A percentile compares a stretch with the other conserved stretches of the same genome.
phyloP scores from a whole-genome alignment of 2,329 filamentous ascomycete species.

The Endoconidiophora polonica region DNA sequence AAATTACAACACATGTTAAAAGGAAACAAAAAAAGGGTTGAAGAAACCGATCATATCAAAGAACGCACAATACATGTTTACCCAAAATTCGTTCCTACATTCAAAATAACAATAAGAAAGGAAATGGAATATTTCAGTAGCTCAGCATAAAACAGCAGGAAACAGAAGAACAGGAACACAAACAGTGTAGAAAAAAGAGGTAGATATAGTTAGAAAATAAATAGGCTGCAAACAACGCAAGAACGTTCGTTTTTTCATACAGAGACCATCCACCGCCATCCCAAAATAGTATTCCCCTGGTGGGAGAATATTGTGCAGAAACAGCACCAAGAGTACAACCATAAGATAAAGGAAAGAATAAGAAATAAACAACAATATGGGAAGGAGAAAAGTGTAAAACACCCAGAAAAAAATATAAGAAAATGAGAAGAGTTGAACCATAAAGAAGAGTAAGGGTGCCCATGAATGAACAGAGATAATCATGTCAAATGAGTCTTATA shows the following conservation, averaged over 20 bases:
- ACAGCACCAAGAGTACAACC: background rate
- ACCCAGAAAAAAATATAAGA: background rate
- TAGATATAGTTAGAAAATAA: background rate
- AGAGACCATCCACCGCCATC: constrained; percentile 7
- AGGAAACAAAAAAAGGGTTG: too few relatives aligned
- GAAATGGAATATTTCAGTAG: too few relatives aligned
- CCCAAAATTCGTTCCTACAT: too few relatives aligned
- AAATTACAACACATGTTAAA: too few relatives aligned
- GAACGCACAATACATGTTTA: too few relatives aligned
- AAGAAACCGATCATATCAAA: too few relatives aligned
- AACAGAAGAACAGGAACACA: constrained; percentile 1
- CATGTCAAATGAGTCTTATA: background rate
- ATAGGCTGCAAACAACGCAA: background rate
- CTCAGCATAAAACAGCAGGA: background rate
- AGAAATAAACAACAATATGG: background rate
- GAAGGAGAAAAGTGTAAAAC: background rate
- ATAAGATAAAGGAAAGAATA: constrained; percentile 3
- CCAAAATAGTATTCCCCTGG: background rate
- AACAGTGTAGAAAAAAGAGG: background rate
- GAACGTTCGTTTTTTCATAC: constrained; percentile 12
- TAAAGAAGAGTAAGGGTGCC: background rate
- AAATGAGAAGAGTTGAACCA: background rate
- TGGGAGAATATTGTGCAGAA: background rate
- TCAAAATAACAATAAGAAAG: background rate
- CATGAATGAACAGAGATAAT: constrained; percentile 4